A percentile compares a stretch with the other conserved stretches of the same genome.
phyloP scores from a whole-genome alignment of 2,329 filamentous ascomycete genomes.

The Scolecobasidium constrictum region DNA sequence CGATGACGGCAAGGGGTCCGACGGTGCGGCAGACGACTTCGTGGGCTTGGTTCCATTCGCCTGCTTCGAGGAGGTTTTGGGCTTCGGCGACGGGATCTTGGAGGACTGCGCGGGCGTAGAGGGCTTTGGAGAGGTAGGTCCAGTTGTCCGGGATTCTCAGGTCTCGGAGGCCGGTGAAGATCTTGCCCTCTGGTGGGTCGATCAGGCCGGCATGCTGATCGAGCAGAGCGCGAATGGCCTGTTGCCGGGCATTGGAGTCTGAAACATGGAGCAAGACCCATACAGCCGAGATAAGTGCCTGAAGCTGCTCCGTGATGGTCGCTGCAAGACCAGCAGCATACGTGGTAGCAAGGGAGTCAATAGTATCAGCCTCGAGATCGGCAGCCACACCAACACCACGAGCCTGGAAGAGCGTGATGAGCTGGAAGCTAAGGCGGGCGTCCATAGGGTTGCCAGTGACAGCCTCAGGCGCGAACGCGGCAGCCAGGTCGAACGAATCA shows the following conservation, averaged over 20 bases:
- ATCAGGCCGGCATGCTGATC: slow-evolving; percentile 52
- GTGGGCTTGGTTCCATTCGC: slow-evolving; percentile 71
- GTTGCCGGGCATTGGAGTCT: slow-evolving; percentile 50
- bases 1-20: slow-evolving; percentile 71
- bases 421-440: slow-evolving; percentile 72
- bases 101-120: slow-evolving; percentile 64
- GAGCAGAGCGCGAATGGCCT: slow-evolving; percentile 58
- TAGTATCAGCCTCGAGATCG: slow-evolving; percentile 39
- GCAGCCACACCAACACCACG: slow-evolving; percentile 16
- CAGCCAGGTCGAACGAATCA: slow-evolving; percentile 14
- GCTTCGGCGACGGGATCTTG: slow-evolving; percentile 63
- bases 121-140: slow-evolving; percentile 80
- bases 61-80: slow-evolving; percentile 67
- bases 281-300: slow-evolving; percentile 35
- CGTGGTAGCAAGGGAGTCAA: slow-evolving; percentile 44
- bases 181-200: slow-evolving; percentile 41
- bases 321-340: slow-evolving; percentile 41
- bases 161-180: slow-evolving; percentile 49
- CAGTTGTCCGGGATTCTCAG: slow-evolving; percentile 64
- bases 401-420: slow-evolving; percentile 48
- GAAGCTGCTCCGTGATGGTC: neutral
- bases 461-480: slow-evolving; percentile 58
- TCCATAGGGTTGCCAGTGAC: slow-evolving; percentile 65
- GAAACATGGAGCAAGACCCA: slow-evolving; percentile 74
- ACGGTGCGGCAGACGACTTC: slow-evolving; percentile 70